A percentile compares a stretch with the other conserved stretches of the same genome.
These are phyloP conservation scores for Fragilaria radians DNA, from an alignment of 108 stramenopile species.

Conservation along the genomic window DNA sequence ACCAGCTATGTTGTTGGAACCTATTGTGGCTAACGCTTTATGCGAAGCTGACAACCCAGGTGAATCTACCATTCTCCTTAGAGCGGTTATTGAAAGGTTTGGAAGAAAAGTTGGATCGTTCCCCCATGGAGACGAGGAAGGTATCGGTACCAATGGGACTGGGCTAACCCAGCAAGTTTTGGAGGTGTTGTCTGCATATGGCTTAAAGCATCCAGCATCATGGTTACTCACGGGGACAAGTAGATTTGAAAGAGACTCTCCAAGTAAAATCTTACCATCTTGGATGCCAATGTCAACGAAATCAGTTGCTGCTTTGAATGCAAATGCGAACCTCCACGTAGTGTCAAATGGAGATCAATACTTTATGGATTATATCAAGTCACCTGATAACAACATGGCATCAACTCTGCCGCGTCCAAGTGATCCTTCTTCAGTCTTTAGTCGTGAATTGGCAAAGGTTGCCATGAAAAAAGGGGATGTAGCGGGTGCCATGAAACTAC, in stretches of 20 bases:
- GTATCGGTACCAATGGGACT: constrained; percentile 59
- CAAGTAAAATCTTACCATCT: constrained; percentile 50
- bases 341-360: constrained; percentile 61
- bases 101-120: constrained; percentile 64
- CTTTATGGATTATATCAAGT: constrained; percentile 48
- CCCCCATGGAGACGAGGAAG: constrained; percentile 70
- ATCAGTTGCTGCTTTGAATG: constrained; percentile 34
- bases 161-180: constrained; percentile 62
- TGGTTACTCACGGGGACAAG: constrained; percentile 64
- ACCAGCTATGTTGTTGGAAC: constrained; percentile 70
- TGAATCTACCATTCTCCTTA: constrained; percentile 33
- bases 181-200: constrained; percentile 47
- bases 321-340: constrained; percentile 50
- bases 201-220: constrained; percentile 52
- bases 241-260: constrained; percentile 28
- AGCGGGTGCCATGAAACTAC: constrained; percentile 48
- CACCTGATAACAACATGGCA: constrained; percentile 48
- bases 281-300: constrained; percentile 65
- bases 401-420: constrained; percentile 42
- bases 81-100: constrained; percentile 69
- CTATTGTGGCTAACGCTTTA: constrained; percentile 75
- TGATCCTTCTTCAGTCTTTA: constrained; percentile 42
- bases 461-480: constrained; percentile 27
- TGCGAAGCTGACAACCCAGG: constrained; percentile 23
- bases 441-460: constrained; percentile 35